Percentiles rank a stretch among this genome's conserved stretches.
Conservation (phyloP, 805 yeast species). For the Ogataea degrootiae region DNA sequence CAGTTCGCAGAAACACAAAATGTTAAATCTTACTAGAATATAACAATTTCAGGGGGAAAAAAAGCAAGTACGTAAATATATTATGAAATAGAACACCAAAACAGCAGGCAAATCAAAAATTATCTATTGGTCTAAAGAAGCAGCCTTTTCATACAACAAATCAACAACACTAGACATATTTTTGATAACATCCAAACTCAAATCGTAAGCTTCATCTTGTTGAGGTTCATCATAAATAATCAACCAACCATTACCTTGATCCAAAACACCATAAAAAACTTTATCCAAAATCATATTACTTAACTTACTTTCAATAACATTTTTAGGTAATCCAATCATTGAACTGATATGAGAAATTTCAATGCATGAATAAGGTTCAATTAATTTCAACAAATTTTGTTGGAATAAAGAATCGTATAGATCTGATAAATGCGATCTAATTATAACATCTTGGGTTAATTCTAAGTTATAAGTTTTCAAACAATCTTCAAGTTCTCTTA, state of each 20-base stretch:
- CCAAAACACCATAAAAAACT: slow-evolving; percentile 92
- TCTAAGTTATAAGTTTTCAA: slow-evolving; percentile 66
- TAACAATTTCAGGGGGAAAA: no score
- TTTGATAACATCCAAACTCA: slow-evolving; percentile 80
- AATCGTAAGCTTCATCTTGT: slow-evolving; percentile 82
- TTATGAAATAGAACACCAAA: background rate
- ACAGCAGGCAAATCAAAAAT: background rate
- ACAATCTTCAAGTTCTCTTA: slow-evolving; percentile 87
- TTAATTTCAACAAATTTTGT: slow-evolving; percentile 88
- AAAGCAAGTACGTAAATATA: no score
- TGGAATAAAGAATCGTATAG: slow-evolving; percentile 89
- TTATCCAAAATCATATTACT: slow-evolving; percentile 96
- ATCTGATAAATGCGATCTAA: slow-evolving; percentile 87
- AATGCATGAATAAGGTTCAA: slow-evolving; percentile 95
- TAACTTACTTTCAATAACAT: slow-evolving; percentile 89
- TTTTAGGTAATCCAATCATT: slow-evolving; percentile 79
- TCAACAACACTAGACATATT: slow-evolving; percentile 88
- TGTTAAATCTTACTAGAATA: no score
- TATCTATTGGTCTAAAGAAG: slow-evolving; percentile 56
- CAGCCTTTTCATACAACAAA: slow-evolving; percentile 87
- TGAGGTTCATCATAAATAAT: slow-evolving; percentile 85
- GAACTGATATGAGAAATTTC: slow-evolving; percentile 86
- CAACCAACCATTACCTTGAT: slow-evolving; percentile 98
- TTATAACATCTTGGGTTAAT: slow-evolving; percentile 79
- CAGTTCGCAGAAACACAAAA: no score